Percentiles rank a stretch among this genome's conserved stretches.
These are phyloP conservation scores for Cercospora zeina DNA, from an alignment of 2,329 filamentous ascomycete species.

Conservation along the genomic window DNA sequence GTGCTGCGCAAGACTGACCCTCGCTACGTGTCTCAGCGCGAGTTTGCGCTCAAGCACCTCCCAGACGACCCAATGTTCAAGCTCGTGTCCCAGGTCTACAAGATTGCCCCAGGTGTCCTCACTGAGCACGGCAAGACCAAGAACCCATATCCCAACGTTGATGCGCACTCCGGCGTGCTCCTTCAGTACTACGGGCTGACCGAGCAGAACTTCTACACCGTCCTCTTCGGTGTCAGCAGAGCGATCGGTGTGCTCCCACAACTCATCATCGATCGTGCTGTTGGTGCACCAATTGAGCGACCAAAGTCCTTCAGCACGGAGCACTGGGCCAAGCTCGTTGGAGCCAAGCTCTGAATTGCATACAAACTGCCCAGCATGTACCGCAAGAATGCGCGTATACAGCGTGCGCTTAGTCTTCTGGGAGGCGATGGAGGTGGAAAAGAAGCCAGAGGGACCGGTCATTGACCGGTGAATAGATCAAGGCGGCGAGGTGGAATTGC, in stretches of 20 bases:
- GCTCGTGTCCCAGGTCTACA: conserved; percentile 99
- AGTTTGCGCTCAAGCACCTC: conserved; percentile 91
- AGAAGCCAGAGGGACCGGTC: conserved; percentile 21
- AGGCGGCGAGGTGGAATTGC: conserved; percentile 12
- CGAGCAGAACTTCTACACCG: conserved; percentile 99
- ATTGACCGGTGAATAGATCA: conserved; percentile 14
- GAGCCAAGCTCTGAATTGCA: conserved; percentile 76
- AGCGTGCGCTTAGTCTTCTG: conserved; percentile 33
- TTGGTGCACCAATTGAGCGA: conserved; percentile 95
- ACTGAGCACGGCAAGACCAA: conserved; percentile 99
- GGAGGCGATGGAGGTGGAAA: conserved; percentile 36
- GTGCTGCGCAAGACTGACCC: conserved; percentile 99
- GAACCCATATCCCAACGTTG: conserved; percentile 99
- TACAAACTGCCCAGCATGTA: conserved; percentile 18
- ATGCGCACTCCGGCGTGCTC: conserved; percentile 97
- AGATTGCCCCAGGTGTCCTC: conserved; percentile 96
- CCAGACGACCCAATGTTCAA: conserved; percentile 99
- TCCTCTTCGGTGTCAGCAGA: conserved; percentile 97
- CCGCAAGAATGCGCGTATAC: conserved; percentile 23
- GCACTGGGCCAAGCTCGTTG: conserved; percentile 90
- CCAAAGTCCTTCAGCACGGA: conserved; percentile 99
- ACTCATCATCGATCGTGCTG: conserved; percentile 98
- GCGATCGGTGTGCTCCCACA: conserved; percentile 98
- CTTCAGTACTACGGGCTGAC: conserved; percentile 99
- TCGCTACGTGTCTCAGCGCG: conserved; percentile 96